A percentile compares a stretch with the other conserved stretches of the same genome.
These are phyloP conservation scores for Besnoitia besnoiti DNA, from an alignment of 169 alveolate genomes.

Conservation along the genomic window DNA sequence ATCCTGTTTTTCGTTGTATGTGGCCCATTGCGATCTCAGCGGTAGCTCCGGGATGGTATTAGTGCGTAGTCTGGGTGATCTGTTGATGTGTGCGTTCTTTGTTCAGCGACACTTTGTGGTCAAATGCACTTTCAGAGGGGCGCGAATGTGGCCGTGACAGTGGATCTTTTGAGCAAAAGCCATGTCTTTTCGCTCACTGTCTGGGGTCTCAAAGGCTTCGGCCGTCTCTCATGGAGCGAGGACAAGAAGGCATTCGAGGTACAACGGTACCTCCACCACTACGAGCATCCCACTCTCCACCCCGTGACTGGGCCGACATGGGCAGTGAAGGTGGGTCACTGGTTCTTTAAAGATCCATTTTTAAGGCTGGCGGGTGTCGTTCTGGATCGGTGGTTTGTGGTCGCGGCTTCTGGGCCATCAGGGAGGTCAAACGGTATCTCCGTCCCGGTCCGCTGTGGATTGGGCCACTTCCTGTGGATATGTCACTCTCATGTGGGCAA, in stretches of 20 bases:
- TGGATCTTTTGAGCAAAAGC: constrained; percentile 25
- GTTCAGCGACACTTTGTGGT: constrained; percentile 52
- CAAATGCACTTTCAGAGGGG: constrained; percentile 47
- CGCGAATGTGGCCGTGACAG: constrained; percentile 9
- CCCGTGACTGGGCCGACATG: constrained; percentile 61
- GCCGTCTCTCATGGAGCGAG: constrained; percentile 28
- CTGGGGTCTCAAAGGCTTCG: constrained; percentile 55
- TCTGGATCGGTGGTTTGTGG: no score
- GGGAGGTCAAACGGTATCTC: no score
- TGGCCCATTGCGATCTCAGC: no score
- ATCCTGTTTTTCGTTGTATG: no score
- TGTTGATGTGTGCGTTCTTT: background rate
- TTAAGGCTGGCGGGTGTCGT: no score
- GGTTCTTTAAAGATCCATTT: background rate
- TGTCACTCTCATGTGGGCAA: no score
- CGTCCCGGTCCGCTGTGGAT: no score
- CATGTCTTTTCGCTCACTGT: constrained; percentile 20
- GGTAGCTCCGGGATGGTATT: no score
- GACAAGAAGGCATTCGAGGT: constrained; percentile 58
- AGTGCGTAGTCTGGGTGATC: no score
- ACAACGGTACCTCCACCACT: constrained; percentile 60
- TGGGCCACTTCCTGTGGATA: no score
- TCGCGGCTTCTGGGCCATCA: no score
- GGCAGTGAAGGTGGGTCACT: constrained; percentile 39
- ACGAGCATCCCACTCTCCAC: constrained; percentile 56